Base-by-base conservation (phyloP, 2,329 filamentous ascomycete species). In the Clarireedia monteithiana region DNA sequence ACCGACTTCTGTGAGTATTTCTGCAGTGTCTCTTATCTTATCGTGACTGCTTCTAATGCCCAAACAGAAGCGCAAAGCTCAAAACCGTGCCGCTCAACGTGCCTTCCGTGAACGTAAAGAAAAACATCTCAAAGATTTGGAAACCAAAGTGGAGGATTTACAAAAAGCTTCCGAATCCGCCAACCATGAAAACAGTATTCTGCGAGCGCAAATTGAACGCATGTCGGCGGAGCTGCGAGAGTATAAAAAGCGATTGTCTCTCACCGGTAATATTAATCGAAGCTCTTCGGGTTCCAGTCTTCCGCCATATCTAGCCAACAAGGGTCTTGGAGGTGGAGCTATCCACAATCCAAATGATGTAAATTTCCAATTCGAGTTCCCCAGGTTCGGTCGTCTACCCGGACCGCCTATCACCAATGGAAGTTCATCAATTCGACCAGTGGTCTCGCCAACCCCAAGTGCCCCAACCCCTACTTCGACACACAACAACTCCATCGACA, bases 101-200 rank as follows among this genome's bases (percentile, higher is more conserved):
- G 91, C 91, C 6, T 96, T 96, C 79, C 84, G 91, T 54, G 91
- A 96, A 71, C 88, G 91, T 60, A 96, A 96, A 73, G 91, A 96
- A 72, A 92, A 88, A 74, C 91, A 95, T 66, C 71, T 95, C 48
- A 90, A 90, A 69, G 87, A 91, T 63, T 79, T 95, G 2, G 91
- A 96, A 73, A 86, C 78, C 57, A 89, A 89, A 71, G 83, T 89
- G 2, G 78, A 85, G 46, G 84, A 88, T 67, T 72, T 89, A 12
- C 87, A 96, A 69, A 94, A 95, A 73, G 82, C 83, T 0, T 95
- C 91, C 0, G 84, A 95, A 67, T 81, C 83, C 38, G 81, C 91
- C 53, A 95, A 86, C 69, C 85, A 89, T 63, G 91, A 97, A 71
- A 99, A 99, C 67, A 83, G 80, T 56, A 74, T 88, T 53, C 79